Conservation (phyloP, 257 asterid species). For the Capsicum baccatum region DNA sequence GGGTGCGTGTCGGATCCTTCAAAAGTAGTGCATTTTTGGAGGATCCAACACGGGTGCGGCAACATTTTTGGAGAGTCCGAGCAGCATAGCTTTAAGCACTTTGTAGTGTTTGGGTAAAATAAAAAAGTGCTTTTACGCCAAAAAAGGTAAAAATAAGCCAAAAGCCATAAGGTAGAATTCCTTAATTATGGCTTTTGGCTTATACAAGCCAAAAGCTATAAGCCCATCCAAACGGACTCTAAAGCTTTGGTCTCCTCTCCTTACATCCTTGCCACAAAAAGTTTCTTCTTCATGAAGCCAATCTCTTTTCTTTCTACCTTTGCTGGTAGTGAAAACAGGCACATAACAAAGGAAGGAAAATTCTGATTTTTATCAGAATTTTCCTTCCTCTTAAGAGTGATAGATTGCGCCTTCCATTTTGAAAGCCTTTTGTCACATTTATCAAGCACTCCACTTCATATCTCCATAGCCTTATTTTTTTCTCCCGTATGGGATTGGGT, state of each 20-base stretch:
- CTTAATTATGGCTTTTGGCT: no score
- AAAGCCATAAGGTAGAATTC: no score
- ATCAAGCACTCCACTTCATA: background rate
- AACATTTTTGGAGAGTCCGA: no score
- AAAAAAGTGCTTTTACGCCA: no score
- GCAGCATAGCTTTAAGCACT: no score
- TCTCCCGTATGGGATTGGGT: background rate
- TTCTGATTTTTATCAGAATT: background rate
- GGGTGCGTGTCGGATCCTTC: no score
- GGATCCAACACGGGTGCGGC: no score
- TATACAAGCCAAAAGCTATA: no score
- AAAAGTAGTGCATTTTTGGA: no score
- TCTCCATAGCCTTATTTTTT: background rate
- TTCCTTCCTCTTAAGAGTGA: background rate
- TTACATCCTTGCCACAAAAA: background rate
- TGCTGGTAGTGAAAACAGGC: background rate
- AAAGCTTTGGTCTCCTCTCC: background rate
- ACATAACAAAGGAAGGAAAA: background rate
- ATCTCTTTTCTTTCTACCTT: background rate
- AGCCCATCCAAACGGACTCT: no score
- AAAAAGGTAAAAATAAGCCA: no score
- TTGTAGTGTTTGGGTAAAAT: no score
- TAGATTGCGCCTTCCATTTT: slow-evolving; percentile 4
- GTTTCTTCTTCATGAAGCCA: background rate
- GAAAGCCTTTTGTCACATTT: background rate